Evolutionary conservation across 2,329 filamentous ascomycete genomes (phyloP).

Genomic region (Talaromyces sp.): DNA sequence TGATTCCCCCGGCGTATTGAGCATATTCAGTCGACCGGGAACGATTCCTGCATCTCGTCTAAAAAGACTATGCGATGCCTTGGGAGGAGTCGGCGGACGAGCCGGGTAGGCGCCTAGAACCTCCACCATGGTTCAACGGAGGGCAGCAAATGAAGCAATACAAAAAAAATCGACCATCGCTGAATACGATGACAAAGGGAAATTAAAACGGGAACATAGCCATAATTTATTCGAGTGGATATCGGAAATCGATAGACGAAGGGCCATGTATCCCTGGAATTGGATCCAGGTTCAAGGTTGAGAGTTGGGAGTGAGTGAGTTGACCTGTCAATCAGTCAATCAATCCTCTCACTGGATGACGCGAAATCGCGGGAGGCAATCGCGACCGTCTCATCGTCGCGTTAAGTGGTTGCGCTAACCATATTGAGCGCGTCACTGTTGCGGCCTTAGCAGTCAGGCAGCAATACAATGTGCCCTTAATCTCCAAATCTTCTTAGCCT

Average conservation of each 20-base stretch:
- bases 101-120: slow-evolving; percentile 45
- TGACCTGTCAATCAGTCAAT: neutral
- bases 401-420: slow-evolving; percentile 1
- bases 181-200: neutral
- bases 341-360: neutral
- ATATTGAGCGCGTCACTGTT: neutral
- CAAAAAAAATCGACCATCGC: slow-evolving; percentile 12
- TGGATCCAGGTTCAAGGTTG: neutral
- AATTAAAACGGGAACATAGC: neutral
- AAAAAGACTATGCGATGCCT: slow-evolving; percentile 30
- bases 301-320: neutral
- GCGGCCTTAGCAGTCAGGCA: neutral
- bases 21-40: slow-evolving; percentile 29
- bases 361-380: slow-evolving; percentile 7
- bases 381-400: neutral
- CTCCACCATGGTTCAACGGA: slow-evolving; percentile 37
- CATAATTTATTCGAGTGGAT: neutral
- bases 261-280: neutral
- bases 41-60: slow-evolving; percentile 33
- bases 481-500: neutral
- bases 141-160: neutral
- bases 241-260: neutral
- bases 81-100: slow-evolving; percentile 54
- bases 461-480: neutral
- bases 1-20: slow-evolving; percentile 40